Evolutionary conservation across 306 rosid species (phyloP).

Genomic region (Cicer yamashitae): DNA sequence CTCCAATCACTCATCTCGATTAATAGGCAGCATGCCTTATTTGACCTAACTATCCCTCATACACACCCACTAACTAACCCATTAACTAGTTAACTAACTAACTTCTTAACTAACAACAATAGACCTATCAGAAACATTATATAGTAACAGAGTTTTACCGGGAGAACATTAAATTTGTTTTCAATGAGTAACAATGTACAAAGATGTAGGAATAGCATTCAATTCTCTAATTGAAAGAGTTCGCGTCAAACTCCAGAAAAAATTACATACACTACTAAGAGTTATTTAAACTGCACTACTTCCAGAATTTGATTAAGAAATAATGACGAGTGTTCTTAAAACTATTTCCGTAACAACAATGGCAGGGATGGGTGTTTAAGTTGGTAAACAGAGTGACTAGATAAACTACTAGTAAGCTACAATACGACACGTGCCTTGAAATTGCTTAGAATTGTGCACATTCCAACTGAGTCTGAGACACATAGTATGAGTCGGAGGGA

Average conservation of each 20-base stretch:
- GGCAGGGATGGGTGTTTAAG: constrained; percentile 27
- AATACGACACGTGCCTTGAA: not conserved
- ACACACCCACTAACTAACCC: not conserved
- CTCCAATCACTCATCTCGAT: not conserved
- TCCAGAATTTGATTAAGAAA: constrained; percentile 22
- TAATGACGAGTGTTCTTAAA: constrained; percentile 14
- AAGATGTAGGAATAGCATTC: constrained; percentile 9
- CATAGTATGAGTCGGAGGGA: too few species aligned
- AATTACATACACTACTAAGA: not conserved
- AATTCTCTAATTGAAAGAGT: constrained; percentile 17
- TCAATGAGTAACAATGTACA: constrained; percentile 20
- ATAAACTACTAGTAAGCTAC: constrained; percentile 25
- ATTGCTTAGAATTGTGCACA: not conserved
- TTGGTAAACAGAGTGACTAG: constrained; percentile 13
- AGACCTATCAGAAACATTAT: constrained; percentile 17
- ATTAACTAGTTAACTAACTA: not conserved
- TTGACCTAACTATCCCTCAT: not conserved
- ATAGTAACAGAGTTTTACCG: constrained; percentile 1
- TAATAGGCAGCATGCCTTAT: not conserved
- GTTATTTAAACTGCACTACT: not conserved
- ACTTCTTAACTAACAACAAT: too few species aligned
- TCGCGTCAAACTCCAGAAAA: constrained; percentile 20
- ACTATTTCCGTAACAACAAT: not conserved
- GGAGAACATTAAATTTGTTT: constrained; percentile 29
- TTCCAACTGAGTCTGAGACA: too few species aligned